Evolutionary conservation across 495 filamentous ascomycete species (phyloP).

Genomic region (Penicillium diatomitis): DNA sequence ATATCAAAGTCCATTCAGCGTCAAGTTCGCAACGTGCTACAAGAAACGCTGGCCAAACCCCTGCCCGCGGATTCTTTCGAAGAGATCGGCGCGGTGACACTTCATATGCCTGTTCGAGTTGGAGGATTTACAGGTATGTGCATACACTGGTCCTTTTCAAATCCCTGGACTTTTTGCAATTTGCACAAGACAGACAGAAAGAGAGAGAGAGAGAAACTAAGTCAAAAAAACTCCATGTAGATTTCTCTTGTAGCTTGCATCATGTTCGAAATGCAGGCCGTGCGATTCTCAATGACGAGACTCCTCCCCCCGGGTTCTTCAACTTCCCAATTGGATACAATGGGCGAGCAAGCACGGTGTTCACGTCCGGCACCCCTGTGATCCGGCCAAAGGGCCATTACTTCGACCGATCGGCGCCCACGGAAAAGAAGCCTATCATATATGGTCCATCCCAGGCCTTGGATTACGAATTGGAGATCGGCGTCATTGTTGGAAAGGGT

Average conservation of each 20-base stretch:
- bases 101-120: slow-evolving; percentile 68
- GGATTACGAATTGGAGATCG: slow-evolving; percentile 80
- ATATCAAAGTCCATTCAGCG: slow-evolving; percentile 54
- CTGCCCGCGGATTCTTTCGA: slow-evolving; percentile 39
- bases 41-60: slow-evolving; percentile 29
- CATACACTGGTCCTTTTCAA: no score
- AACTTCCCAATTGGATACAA: slow-evolving; percentile 49
- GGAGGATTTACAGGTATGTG: slow-evolving; percentile 55
- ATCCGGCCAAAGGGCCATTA: slow-evolving; percentile 67
- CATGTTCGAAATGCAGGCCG: slow-evolving; percentile 23
- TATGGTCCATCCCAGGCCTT: slow-evolving; percentile 51
- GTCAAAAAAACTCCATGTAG: slow-evolving; percentile 32
- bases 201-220: no score
- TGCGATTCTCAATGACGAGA: slow-evolving; percentile 27
- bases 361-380: slow-evolving; percentile 62
- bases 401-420: slow-evolving; percentile 23
- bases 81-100: slow-evolving; percentile 48
- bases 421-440: slow-evolving; percentile 22
- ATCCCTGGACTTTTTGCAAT: no score
- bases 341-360: slow-evolving; percentile 62
- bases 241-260: slow-evolving; percentile 56
- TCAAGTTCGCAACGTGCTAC: slow-evolving; percentile 43
- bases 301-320: slow-evolving; percentile 24
- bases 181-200: no score
- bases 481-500: slow-evolving; percentile 55